Evolutionary conservation across 2,329 filamentous ascomycete genomes (phyloP).

Genomic region (Lachnellula cervina): DNA sequence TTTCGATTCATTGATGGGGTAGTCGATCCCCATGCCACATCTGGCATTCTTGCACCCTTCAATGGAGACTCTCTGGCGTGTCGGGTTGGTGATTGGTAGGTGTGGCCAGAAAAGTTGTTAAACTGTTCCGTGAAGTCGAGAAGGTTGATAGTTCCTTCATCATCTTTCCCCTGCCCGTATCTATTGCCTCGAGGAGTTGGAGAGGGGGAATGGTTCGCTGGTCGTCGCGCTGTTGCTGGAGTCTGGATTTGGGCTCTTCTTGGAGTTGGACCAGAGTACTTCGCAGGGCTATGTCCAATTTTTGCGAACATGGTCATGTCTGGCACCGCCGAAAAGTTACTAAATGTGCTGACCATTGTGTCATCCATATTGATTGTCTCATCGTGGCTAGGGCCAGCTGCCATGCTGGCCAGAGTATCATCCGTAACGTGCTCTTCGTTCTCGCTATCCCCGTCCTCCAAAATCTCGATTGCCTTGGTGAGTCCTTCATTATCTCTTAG

Average conservation of each 20-base stretch:
- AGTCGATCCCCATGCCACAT: constrained; percentile 23
- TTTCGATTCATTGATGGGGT: constrained; percentile 26
- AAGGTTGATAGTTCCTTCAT: constrained; percentile 66
- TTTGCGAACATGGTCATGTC: constrained; percentile 81
- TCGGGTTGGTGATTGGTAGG: constrained; percentile 45
- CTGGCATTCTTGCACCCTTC: constrained; percentile 28
- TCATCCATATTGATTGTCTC: constrained; percentile 34
- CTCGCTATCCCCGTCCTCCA: constrained; percentile 46
- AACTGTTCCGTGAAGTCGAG: constrained; percentile 84
- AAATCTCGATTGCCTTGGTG: constrained; percentile 56
- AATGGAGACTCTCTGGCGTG: constrained; percentile 42
- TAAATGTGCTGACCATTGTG: constrained; percentile 46
- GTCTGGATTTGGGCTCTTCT: constrained; percentile 25
- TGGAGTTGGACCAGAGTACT: constrained; percentile 41
- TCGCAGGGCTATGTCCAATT: constrained; percentile 61
- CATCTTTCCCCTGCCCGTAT: constrained; percentile 24
- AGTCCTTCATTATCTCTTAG: constrained; percentile 52
- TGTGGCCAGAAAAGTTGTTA: constrained; percentile 45
- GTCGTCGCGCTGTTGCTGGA: constrained; percentile 27
- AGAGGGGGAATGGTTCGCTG: constrained; percentile 27
- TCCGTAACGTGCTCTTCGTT: constrained; percentile 26
- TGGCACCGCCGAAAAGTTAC: constrained; percentile 82
- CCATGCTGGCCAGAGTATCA: constrained; percentile 27
- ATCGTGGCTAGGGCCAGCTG: constrained; percentile 31
- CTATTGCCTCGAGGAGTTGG: constrained; percentile 37